A percentile compares a stretch with the other conserved stretches of the same genome.
Evolutionary conservation across 805 yeast species (phyloP).

Genomic region (Saccharomycopsis microspora): DNA sequence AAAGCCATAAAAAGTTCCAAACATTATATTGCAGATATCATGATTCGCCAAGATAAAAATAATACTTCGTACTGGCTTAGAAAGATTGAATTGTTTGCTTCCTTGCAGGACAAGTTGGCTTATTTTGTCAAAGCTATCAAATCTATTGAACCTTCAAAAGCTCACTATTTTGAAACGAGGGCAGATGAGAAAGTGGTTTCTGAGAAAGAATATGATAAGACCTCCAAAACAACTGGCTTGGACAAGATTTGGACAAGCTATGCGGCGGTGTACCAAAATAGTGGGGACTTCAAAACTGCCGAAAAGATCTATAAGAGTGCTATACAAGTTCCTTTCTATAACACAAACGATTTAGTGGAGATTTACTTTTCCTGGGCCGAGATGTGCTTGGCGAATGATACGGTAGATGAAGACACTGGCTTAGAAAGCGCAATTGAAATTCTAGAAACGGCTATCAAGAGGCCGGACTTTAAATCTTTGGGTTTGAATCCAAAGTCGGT

Average conservation of each 20-base stretch:
- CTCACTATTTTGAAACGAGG: constrained; percentile 19
- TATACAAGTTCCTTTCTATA: constrained; percentile 54
- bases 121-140: constrained; percentile 58
- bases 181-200: constrained; percentile 5
- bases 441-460: constrained; percentile 24
- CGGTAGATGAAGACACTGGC: constrained; percentile 26
- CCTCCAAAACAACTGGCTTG: constrained; percentile 28
- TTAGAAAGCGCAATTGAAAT: constrained; percentile 30
- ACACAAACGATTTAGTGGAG: constrained; percentile 51
- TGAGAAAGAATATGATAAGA: constrained; percentile 3
- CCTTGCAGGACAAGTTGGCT: constrained; percentile 33
- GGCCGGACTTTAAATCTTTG: constrained; percentile 16
- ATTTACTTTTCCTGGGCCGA: constrained; percentile 74
- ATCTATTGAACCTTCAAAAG: constrained; percentile 49
- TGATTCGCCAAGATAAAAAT: constrained; percentile 49
- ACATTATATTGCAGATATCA: constrained; percentile 53
- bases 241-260: constrained; percentile 61
- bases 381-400: constrained; percentile 31
- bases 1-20: constrained; percentile 44
- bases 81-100: constrained; percentile 36
- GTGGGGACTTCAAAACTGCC: constrained; percentile 47
- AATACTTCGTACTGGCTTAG: constrained; percentile 60
- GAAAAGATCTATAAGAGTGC: constrained; percentile 53
- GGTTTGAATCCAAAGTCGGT: constrained; percentile 14
- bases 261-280: constrained; percentile 49